Percentiles rank a stretch among this genome's conserved stretches.
These are phyloP conservation scores for Poteriospumella lacustris DNA, from an alignment of 108 stramenopile species.

Conservation along the genomic window DNA sequence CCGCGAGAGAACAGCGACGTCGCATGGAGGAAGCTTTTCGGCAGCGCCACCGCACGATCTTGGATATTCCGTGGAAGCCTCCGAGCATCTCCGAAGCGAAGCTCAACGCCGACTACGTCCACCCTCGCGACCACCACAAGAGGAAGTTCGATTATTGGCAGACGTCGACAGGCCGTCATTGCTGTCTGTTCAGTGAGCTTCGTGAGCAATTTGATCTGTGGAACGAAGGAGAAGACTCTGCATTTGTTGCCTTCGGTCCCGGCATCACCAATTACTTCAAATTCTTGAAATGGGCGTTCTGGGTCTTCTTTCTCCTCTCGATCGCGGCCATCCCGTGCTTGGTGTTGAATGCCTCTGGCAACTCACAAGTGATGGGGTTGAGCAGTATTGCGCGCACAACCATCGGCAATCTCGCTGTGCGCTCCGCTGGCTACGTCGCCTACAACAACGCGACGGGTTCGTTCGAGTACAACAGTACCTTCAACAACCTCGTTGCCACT, in stretches of 20 bases:
- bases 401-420: slow-evolving; percentile 61
- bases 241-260: slow-evolving; percentile 60
- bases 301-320: slow-evolving; percentile 57
- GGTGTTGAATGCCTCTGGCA: slow-evolving; percentile 43
- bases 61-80: not conserved
- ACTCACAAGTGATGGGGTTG: not conserved
- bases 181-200: slow-evolving; percentile 52
- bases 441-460: no score
- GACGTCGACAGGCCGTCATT: slow-evolving; percentile 57
- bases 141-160: not conserved
- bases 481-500: not conserved
- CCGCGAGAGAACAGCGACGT: no score
- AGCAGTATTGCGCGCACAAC: slow-evolving; percentile 44
- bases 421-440: no score
- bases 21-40: no score
- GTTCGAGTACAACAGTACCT: no score
- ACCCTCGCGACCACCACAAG: slow-evolving; percentile 31
- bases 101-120: slow-evolving; percentile 26
- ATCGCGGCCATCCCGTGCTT: slow-evolving; percentile 50
- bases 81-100: not conserved
- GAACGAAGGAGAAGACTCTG: slow-evolving; percentile 58
- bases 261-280: slow-evolving; percentile 69
- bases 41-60: no score
- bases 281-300: slow-evolving; percentile 62
- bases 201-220: slow-evolving; percentile 64